Evolutionary conservation across 2,329 filamentous ascomycete genomes (phyloP).

Genomic region (Aphanocladium album): DNA sequence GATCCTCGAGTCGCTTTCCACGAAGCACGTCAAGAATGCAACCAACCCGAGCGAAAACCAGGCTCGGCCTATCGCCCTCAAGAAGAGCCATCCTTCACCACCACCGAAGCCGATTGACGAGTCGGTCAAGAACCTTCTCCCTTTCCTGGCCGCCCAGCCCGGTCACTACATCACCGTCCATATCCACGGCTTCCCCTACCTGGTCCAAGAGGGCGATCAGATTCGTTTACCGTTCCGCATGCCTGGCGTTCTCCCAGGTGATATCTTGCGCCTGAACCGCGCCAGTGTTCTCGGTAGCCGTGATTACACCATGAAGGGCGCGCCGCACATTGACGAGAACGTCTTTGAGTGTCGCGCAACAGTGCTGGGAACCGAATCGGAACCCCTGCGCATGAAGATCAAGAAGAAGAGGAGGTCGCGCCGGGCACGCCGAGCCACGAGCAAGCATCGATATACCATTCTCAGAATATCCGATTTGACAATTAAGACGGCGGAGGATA

Average conservation of each 20-base stretch:
- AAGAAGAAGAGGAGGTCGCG: conserved; percentile 78
- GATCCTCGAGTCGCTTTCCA: conserved; percentile 37
- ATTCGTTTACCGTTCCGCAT: conserved; percentile 76
- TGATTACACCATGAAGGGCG: conserved; percentile 82
- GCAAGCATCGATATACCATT: conserved; percentile 88
- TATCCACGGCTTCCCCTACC: conserved; percentile 75
- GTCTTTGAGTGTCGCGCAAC: conserved; percentile 81
- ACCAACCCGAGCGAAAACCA: conserved; percentile 30
- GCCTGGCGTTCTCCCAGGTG: conserved; percentile 70
- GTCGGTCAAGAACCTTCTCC: conserved; percentile 58
- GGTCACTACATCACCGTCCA: conserved; percentile 74
- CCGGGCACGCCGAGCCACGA: conserved; percentile 69
- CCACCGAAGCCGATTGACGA: conserved; percentile 42
- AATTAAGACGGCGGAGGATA: conserved; percentile 45
- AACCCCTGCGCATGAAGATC: conserved; percentile 70
- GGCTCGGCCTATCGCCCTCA: conserved; percentile 32
- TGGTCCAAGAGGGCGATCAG: conserved; percentile 70
- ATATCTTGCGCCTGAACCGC: conserved; percentile 81
- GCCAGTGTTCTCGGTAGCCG: conserved; percentile 77
- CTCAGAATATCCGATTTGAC: conserved; percentile 78
- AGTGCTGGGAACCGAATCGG: conserved; percentile 78
- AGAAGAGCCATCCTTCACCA: conserved; percentile 33
- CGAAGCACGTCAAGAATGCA: conserved; percentile 31
- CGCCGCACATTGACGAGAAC: conserved; percentile 75
- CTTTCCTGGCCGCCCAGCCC: conserved; percentile 66